Base-by-base conservation (phyloP, 495 filamentous ascomycete species). In the Amphirosellinia nigrospora region DNA sequence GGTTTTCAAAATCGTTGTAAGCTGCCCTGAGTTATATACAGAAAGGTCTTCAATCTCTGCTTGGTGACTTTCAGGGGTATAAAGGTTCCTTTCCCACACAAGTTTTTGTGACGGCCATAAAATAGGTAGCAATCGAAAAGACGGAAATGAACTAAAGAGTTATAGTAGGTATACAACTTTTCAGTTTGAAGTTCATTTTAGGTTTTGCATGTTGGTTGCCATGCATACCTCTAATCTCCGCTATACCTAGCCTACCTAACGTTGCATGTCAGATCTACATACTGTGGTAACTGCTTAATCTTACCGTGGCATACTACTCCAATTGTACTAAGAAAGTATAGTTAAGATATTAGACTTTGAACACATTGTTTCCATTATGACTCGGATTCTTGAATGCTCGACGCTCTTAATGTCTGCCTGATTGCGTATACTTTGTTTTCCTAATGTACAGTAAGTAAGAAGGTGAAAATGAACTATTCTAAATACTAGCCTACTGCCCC, bases 141-240 rank as follows among this genome's bases (percentile, higher is more conserved):
- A 13, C 16, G 50, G 48, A 16, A 28, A 58, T 6, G 16, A 58
- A 58, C 3, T 19, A 7, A 9, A 58, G 32, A 1, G 1, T 58
- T 58, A n/a, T 21, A 8, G 30, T 34, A 1, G 3, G 30, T 34
- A 1, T 36, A n/a, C n/a, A 10, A 36, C 7, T 19, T 21, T 58
- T 10, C 53, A 28, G 11, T 5, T 52, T 36, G 30, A 58, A 21
- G 55, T 58, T 58, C 19, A 36, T 36, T 36, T 58, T 58, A 36
- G 55, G 55, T 58, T 58, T 9, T 58, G 10, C 30, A 36, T 58
- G 55, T 58, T 58, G 48, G 48, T 52, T 26, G 16, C 30, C 55
- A 8, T 58, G 55, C 30, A 58, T n/a, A n/a, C n/a, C n/a, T n/a
- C n/a, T n/a, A n/a, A n/a, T n/a, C n/a, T n/a, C n/a, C n/a, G n/a